Evolutionary conservation across 2,329 filamentous ascomycete species (phyloP), one percentile per base, ranked within the genome.

Genomic region (Alternaria rosae): DNA sequence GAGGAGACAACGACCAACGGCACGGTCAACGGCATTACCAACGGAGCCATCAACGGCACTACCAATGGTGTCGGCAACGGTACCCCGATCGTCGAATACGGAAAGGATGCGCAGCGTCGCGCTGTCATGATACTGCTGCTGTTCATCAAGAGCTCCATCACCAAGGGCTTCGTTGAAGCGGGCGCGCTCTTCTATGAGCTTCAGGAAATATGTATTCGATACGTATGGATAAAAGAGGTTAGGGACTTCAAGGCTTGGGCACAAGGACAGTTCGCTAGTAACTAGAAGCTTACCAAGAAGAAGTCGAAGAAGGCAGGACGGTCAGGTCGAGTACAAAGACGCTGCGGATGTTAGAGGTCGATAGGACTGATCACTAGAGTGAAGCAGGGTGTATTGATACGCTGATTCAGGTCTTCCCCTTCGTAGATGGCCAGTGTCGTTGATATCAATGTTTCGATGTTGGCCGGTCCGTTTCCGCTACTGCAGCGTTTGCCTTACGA

Each of bases 221-320:
- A 78, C 64, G 70, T 80, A 28, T 80, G 78, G 74, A 74, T 81
- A 15, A 75, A 66, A 58, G 79, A 82, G 57, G 79, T 81, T 7
- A 71, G 80, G 30, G 78, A 79, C 26, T 80, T 81, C 63, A 75
- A 72, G 59, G 54, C 43, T 12, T 76, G 75, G 67, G 58, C 77
- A 15, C 53, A 61, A 25, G 54, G 45, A 6, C 45, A 55, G 43
- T 28, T 57, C 17, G 35, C 15, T 21, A 45, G 26, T 21, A 42
- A 38, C 21, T 61, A 56, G 69, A 71, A 50, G 72, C 66, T 32
- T 23, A 32, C 26, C 53, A 42, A 28, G 35, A 38, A 12, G 43
- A 57, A 45, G 38, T 26, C 23, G 38, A 51, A 52, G 45, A 52
- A 48, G 41, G 23, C 15, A n/a, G 20, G 12, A 9, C 15, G 10